phyloP scores from a whole-genome alignment of 306 rosid genomes.

The Prinsepia uniflora region DNA sequence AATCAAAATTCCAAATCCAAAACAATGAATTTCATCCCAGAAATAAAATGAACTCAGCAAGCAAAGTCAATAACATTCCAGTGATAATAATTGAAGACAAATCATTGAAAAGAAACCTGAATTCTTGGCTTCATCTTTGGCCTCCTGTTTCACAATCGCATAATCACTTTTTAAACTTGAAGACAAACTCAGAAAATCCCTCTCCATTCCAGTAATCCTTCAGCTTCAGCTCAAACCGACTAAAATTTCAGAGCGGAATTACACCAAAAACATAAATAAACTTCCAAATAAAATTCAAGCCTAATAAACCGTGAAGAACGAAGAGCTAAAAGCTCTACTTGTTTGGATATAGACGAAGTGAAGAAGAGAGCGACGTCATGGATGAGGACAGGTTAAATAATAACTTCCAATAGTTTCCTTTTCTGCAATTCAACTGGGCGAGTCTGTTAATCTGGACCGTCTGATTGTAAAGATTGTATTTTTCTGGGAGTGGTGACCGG shows the following conservation, averaged over 20 bases:
- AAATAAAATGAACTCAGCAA: conserved; percentile 1
- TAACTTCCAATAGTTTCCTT: not conserved
- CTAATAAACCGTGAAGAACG: not conserved
- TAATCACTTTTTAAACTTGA: conserved; percentile 33
- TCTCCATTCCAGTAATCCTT: conserved; percentile 44
- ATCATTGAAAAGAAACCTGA: conserved; percentile 39
- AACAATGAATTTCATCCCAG: conserved; percentile 1
- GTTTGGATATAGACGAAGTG: not conserved
- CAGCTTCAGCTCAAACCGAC: not conserved
- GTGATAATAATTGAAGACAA: not conserved
- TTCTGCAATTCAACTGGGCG: not conserved
- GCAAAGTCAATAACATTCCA: not conserved
- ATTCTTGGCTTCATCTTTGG: conserved; percentile 32
- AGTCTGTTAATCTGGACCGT: conserved; percentile 23
- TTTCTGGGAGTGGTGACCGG: conserved; percentile 20
- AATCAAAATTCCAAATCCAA: conserved; percentile 2
- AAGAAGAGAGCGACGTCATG: not conserved
- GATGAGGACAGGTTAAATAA: not conserved
- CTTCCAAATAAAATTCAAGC: not conserved
- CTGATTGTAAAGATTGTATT: conserved; percentile 28
- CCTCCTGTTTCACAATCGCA: conserved; percentile 33
- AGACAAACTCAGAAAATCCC: conserved; percentile 60
- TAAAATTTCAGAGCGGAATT: conserved; percentile 6
- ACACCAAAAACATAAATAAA: not conserved
- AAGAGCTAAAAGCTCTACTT: conserved; percentile 14